Percentiles rank a stretch among this genome's conserved stretches.
Evolutionary conservation across 805 yeast species (phyloP).

Genomic region (Wickerhamiella sorbophila): DNA sequence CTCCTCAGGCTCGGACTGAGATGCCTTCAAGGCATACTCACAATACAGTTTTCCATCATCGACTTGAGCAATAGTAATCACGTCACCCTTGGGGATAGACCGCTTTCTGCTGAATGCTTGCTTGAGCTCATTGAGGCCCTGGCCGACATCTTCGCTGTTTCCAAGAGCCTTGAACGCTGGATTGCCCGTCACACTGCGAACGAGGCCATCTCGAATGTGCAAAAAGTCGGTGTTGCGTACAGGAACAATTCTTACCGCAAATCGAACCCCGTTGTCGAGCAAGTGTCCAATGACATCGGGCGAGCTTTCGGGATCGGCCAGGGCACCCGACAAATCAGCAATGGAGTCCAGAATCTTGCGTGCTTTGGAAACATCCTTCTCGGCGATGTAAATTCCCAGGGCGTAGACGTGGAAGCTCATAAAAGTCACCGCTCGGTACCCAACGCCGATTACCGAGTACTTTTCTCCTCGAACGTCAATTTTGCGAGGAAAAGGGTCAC

Average conservation of each 20-base stretch:
- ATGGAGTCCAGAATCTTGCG: conserved; percentile 12
- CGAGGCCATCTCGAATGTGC: conserved; percentile 79
- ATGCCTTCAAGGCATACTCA: conserved; percentile 28
- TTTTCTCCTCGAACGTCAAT: conserved; percentile 21
- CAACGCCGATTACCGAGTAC: conserved; percentile 58
- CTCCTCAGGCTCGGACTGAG: conserved; percentile 12
- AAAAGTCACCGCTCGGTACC: conserved; percentile 74
- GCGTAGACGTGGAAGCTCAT: conserved; percentile 74
- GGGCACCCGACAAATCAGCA: conserved; percentile 10
- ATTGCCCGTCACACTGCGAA: conserved; percentile 61
- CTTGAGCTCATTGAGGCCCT: conserved; percentile 56
- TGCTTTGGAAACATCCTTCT: conserved; percentile 32
- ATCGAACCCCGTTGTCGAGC: conserved; percentile 43
- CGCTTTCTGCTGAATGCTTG: conserved; percentile 48
- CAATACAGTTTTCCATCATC: conserved; percentile 34
- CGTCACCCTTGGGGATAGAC: conserved; percentile 61
- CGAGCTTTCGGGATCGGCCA: conserved; percentile 37
- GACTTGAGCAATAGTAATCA: conserved; percentile 43
- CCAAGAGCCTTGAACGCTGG: conserved; percentile 37
- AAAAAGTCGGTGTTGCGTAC: conserved; percentile 81
- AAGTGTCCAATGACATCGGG: conserved; percentile 40
- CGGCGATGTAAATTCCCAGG: conserved; percentile 64
- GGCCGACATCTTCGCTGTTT: conserved; percentile 32
- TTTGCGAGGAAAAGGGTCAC: conserved; percentile 23
- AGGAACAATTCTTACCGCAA: conserved; percentile 69